Conservation (phyloP, 805 yeast genomes). For the Saccharomycopsis sp. region DNA sequence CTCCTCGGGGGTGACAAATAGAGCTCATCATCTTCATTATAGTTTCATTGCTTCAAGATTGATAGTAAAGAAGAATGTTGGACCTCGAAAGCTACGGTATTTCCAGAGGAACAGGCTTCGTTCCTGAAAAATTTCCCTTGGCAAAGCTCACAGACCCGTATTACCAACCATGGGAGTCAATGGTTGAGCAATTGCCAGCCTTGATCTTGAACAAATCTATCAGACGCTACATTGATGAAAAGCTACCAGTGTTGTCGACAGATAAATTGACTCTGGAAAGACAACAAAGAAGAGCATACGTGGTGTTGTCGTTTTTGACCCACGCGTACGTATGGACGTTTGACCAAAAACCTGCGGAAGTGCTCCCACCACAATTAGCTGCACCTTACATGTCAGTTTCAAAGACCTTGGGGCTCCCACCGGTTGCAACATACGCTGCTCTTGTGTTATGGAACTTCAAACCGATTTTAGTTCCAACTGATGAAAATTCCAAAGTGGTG, state of each 20-base stretch:
- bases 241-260: slow-evolving; percentile 47
- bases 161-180: slow-evolving; percentile 68
- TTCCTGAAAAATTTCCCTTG: slow-evolving; percentile 63
- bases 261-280: slow-evolving; percentile 32
- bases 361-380: slow-evolving; percentile 60
- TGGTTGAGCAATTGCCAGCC: slow-evolving; percentile 62
- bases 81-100: slow-evolving; percentile 57
- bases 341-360: slow-evolving; percentile 45
- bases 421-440: slow-evolving; percentile 82
- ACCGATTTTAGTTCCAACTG: slow-evolving; percentile 35
- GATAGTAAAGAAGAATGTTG: no score
- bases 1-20: no score
- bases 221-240: slow-evolving; percentile 49
- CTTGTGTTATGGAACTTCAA: slow-evolving; percentile 83
- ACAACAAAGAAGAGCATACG: slow-evolving; percentile 72
- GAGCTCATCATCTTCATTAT: no score
- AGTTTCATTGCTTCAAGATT: no score
- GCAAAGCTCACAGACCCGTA: slow-evolving; percentile 49
- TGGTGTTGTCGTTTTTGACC: slow-evolving; percentile 65
- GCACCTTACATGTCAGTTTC: slow-evolving; percentile 57
- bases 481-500: slow-evolving; percentile 25
- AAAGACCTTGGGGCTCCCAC: slow-evolving; percentile 63
- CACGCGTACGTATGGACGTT: slow-evolving; percentile 91
- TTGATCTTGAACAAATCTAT: slow-evolving; percentile 57
- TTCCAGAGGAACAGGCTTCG: slow-evolving; percentile 64